Evolutionary conservation across 2,329 filamentous ascomycete species (phyloP).

Genomic region (Stagonosporopsis chrysanthemi): DNA sequence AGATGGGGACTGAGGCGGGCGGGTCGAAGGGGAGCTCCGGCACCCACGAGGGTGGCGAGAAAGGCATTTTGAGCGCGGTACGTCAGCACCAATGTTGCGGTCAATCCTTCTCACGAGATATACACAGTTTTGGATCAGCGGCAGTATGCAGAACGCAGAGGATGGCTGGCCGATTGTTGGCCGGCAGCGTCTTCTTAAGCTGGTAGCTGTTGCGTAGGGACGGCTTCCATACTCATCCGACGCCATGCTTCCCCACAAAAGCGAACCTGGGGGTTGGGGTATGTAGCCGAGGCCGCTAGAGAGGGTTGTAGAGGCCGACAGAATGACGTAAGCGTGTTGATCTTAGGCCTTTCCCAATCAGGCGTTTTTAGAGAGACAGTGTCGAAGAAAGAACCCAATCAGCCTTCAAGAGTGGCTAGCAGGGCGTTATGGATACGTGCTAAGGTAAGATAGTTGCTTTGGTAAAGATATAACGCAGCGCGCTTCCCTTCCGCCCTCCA

Average conservation of each 20-base stretch:
- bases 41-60: conserved; percentile 68
- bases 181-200: not conserved
- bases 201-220: not conserved
- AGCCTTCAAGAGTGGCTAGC: not conserved
- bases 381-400: not conserved
- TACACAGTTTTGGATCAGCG: not conserved
- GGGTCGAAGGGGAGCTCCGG: conserved; percentile 68
- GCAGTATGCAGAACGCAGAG: not conserved
- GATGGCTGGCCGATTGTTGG: not conserved
- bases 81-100: not conserved
- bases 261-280: not conserved
- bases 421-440: not conserved
- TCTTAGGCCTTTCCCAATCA: not conserved
- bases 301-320: too few species aligned
- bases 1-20: conserved; percentile 77
- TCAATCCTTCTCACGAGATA: not conserved
- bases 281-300: not conserved
- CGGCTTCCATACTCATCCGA: not conserved
- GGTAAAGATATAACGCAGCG: not conserved
- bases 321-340: too few species aligned
- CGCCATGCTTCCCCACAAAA: not conserved
- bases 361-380: too few species aligned
- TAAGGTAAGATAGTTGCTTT: not conserved
- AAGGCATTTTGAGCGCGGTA: conserved; percentile 54
- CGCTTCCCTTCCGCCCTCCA: not conserved